Evolutionary conservation across 768 basidiomycete species (phyloP), one percentile per base, ranked within the genome.

Genomic region (Gyrodon lividus): DNA sequence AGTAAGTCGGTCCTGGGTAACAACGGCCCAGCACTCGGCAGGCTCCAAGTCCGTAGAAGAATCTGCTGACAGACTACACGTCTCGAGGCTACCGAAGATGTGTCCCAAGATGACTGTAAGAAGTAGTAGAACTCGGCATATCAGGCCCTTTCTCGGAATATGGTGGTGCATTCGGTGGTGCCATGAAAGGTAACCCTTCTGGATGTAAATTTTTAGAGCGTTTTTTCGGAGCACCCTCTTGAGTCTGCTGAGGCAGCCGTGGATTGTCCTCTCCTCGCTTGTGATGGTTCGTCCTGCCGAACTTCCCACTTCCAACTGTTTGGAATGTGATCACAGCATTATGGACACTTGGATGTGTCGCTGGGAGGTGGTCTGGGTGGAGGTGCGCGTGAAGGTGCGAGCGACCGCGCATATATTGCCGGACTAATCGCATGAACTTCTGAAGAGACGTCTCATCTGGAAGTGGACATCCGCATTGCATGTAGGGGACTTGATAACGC

Each of bases 261-360:
- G 17, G 35, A 8, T 13, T 37, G 3, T 31, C 13, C 0, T 28
- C 28, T 28, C 28, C 28, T 31, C 13, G 10, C 31, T 40, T 37
- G 7, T 17, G 7, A 10, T 52, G 51, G 23, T 58, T 35, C 35
- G 34, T 43, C 20, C 42, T 58, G 0, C 60, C 50, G n/a, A 63
- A 65, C 10, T 37, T 43, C 9, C 66, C 63, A 0, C 54, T 42
- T 23, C 64, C 59, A 19, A 60, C 42, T 6, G 54, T 65, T n/a
- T 69, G 63, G 23, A 68, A 68, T 2, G 67, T 63, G 50, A 75
- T 66, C 4, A 80, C 67, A 0, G 76, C 69, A 51, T 79, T 78
- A 57, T 84, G 81, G 40, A 79, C 70, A 55, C 79, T 81, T 1
- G 82, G 77, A 56, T 84, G 82, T 1, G 82, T 83, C 2, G 76